phyloP scores from a whole-genome alignment of 2,329 filamentous ascomycete genomes.

The Aspergillus sp. region DNA sequence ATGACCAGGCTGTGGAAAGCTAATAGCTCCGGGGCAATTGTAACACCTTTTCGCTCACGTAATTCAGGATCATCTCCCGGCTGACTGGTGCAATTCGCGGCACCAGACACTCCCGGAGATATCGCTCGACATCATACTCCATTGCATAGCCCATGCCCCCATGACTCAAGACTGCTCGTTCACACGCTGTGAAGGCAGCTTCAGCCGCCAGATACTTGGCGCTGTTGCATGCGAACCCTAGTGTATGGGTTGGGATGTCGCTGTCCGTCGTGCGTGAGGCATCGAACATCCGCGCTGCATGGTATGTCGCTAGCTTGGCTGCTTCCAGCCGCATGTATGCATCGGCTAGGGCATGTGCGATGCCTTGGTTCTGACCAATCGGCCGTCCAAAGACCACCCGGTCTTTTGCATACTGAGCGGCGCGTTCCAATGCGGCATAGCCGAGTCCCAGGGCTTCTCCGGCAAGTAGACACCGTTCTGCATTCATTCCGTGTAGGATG shows the following conservation, averaged over 20 bases:
- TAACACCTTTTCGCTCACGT: constrained; percentile 38
- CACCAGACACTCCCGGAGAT: constrained; percentile 51
- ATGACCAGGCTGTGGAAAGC: not conserved
- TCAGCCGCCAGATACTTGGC: constrained; percentile 60
- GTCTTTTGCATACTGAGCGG: constrained; percentile 56
- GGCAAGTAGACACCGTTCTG: constrained; percentile 65
- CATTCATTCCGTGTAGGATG: constrained; percentile 72
- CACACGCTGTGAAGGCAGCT: constrained; percentile 53
- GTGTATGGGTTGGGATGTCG: constrained; percentile 45
- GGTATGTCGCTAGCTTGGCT: constrained; percentile 54
- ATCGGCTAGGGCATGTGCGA: constrained; percentile 51
- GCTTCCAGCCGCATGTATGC: constrained; percentile 56
- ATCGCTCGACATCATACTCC: constrained; percentile 56
- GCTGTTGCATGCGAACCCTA: constrained; percentile 60
- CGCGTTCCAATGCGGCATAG: constrained; percentile 59
- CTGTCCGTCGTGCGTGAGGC: constrained; percentile 40
- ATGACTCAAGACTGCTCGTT: constrained; percentile 48
- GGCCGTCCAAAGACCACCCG: constrained; percentile 52
- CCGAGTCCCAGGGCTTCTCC: constrained; percentile 74
- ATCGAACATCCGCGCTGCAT: constrained; percentile 53
- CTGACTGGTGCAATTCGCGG: constrained; percentile 54
- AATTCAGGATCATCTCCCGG: constrained; percentile 42
- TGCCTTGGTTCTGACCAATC: constrained; percentile 54
- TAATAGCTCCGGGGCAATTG: constrained; percentile 38
- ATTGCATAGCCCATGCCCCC: constrained; percentile 58